Percentiles rank a stretch among this genome's conserved stretches.
Evolutionary conservation across 2,329 filamentous ascomycete species (phyloP).

Genomic region (Sporothrix dimorphospora): DNA sequence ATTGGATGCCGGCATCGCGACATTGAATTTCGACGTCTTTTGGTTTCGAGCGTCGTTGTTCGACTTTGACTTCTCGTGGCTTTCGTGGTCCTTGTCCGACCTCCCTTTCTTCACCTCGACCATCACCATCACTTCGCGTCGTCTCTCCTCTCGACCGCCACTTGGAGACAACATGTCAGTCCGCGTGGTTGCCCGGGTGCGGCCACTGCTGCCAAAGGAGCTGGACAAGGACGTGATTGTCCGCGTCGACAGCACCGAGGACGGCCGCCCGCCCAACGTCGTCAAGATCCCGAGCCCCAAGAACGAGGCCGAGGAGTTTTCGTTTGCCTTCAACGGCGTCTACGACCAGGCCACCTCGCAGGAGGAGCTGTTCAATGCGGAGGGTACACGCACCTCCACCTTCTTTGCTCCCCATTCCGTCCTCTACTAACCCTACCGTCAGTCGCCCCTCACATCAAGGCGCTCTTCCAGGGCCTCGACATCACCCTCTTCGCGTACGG

Average conservation of each 20-base stretch:
- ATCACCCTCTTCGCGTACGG: conserved; percentile 92
- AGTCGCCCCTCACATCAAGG: conserved; percentile 90
- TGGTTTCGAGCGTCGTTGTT: neutral
- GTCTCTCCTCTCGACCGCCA: neutral
- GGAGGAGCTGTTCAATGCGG: conserved; percentile 83
- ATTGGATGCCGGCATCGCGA: conserved; percentile 2
- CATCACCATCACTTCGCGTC: neutral
- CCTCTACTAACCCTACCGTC: conserved; percentile 28
- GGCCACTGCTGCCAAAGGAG: conserved; percentile 84
- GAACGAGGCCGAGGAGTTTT: conserved; percentile 87
- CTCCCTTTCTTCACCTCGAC: neutral
- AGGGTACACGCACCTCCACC: conserved; percentile 53
- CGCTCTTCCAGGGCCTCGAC: conserved; percentile 86
- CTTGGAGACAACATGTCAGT: conserved; percentile 67
- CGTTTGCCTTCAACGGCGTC: conserved; percentile 92
- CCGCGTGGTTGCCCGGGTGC: conserved; percentile 86
- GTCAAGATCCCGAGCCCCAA: conserved; percentile 93
- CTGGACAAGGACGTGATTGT: conserved; percentile 87
- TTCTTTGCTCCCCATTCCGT: neutral
- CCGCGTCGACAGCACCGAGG: conserved; percentile 63
- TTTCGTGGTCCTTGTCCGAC: too few species aligned
- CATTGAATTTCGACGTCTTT: neutral
- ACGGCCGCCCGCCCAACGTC: conserved; percentile 65
- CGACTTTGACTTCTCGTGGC: neutral
- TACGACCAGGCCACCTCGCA: conserved; percentile 82